Base-by-base conservation (phyloP, 2,329 filamentous ascomycete genomes). In the Nemania sp. region DNA sequence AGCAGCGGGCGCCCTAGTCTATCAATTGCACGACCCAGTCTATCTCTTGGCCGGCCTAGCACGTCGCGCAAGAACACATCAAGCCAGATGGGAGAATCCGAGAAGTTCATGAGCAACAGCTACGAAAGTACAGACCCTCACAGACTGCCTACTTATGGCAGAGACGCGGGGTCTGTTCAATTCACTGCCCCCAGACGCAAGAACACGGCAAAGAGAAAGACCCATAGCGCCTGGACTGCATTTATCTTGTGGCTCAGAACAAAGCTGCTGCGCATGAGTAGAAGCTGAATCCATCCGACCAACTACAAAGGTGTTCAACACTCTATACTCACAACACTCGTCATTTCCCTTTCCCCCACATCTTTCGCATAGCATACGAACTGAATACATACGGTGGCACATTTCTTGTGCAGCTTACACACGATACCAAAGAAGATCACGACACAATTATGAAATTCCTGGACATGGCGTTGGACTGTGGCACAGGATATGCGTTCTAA, bases 181-280 rank as follows among this genome's bases (percentile, higher is more conserved):
- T 86, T 86, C 64, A 78, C 82, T 64, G 78, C 78, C 15, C 63
- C 77, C 7, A 76, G 79, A 43, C 80, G 85, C 64, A 80, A 79
- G 66, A 83, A 80, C 73, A 81, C 82, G 7, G 82, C 86, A 65
- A 90, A 90, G 80, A 84, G 82, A 72, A 88, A 86, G 80, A 90
- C 88, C 1, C 86, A 87, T 68, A 83, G 86, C 69, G 84, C 87
- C 45, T 91, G 88, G 88, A 89, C 86, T 7, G 84, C 84, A 24
- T 90, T 91, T 72, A 82, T 90, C 58, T 81, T 91, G 63, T 91
- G 89, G 89, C 76, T 91, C 27, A 82, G 88, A 67, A 90, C 88
- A n/a, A 82, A 84, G 67, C 78, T 87, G 35, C 77, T 87, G 54
- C 80, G 82, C 6, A 76, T 84, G 67, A 73, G 78, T 59, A 76